Evolutionary conservation across 2,329 filamentous ascomycete species (phyloP), one percentile per base, ranked within the genome.

Genomic region (Aspergillus sp.): DNA sequence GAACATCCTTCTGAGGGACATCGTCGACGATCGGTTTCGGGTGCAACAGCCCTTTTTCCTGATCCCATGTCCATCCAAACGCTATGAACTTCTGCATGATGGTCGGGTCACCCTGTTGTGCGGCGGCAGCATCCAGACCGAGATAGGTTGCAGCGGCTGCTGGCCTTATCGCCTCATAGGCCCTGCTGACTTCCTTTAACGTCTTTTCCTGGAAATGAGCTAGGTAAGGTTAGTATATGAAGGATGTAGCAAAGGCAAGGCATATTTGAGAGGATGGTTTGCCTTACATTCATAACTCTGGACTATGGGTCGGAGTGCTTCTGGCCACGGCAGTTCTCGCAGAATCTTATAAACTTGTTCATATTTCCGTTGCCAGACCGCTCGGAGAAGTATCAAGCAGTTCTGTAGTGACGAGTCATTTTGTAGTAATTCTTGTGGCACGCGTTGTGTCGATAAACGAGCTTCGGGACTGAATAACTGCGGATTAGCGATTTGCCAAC

Each of bases 121-220:
- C 67, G 8, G 67, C 59, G 11, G 59, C 51, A 8, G 66, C 23
- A 27, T 76, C 71, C 32, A 78, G 68, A 3, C 76, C 77, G 15
- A 79, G 68, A 58, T 77, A 76, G 30, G 41, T 65, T 51, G 75
- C 76, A 8, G 73, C 75, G 15, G 68, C 66, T 8, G 70, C 66
- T 30, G 75, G 72, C 56, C 75, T 67, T 58, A 79, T 77, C 5
- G 75, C 72, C 62, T 75, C 73, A 64, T 77, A 79, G n/a, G 73
- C 72, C 54, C 64, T 68, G 65, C 75, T 77, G 59, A 78, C 65
- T 57, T 75, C 72, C 42, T 70, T 70, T 60, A 78, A 67, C 8
- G 75, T 73, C 44, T 74, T 75, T 57, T 77, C 69, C 63, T 76
- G 71, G 59, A 76, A 78, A 58, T 76, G 72, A 39, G 60, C 76